phyloP scores from a whole-genome alignment of 352 stramenopile species.

The Pythium aristosporum region DNA sequence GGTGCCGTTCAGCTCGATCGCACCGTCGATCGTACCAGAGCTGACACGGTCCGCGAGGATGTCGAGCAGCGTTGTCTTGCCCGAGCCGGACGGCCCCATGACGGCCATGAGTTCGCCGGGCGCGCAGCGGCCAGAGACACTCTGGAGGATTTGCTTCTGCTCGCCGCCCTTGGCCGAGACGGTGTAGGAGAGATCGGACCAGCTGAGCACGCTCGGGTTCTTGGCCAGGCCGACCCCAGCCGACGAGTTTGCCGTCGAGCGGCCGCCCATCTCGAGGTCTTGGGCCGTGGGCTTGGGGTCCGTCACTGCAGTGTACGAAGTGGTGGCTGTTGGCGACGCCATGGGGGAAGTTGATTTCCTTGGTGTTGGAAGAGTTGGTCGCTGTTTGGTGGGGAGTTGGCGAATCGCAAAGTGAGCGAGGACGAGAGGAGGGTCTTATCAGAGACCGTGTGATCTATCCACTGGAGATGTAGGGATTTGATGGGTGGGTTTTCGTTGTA shows the following conservation, averaged over 20 bases:
- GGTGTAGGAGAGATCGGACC: slow-evolving; percentile 25
- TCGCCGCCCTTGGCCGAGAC: slow-evolving; percentile 6
- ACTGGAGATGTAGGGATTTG: no score
- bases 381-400: no score
- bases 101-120: slow-evolving; percentile 69
- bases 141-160: slow-evolving; percentile 40
- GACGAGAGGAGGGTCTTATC: no score
- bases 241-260: neutral
- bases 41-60: slow-evolving; percentile 52
- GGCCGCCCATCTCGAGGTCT: neutral
- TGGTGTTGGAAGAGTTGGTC: neutral
- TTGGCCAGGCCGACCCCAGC: neutral
- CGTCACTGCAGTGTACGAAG: neutral
- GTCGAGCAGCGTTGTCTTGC: slow-evolving; percentile 68
- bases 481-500: neutral
- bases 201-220: slow-evolving; percentile 23
- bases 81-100: slow-evolving; percentile 59
- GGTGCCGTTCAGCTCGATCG: slow-evolving; percentile 52
- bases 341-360: neutral
- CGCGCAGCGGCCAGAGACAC: slow-evolving; percentile 52
- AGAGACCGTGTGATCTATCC: no score
- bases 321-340: neutral
- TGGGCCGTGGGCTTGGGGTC: neutral
- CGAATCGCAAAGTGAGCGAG: no score
- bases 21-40: slow-evolving; percentile 35